phyloP scores from a whole-genome alignment of 352 stramenopile species.

The Pythium folliculosum region DNA sequence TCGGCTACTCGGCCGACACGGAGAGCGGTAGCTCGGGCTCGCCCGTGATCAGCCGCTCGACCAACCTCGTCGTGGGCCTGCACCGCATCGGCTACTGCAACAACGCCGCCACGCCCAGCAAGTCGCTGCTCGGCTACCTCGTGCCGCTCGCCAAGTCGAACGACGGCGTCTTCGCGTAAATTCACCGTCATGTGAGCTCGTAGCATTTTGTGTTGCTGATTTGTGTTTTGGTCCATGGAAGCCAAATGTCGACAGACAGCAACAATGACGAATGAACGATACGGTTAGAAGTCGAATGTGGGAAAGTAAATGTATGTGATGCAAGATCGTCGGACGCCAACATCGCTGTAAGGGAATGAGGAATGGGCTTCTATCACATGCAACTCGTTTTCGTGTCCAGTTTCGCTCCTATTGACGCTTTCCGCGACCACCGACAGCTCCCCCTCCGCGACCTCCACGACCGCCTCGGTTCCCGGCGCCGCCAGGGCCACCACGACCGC shows the following conservation, averaged over 20 bases:
- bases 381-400: not conserved
- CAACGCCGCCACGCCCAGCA: conserved; percentile 38
- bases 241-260: not conserved
- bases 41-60: conserved; percentile 28
- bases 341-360: not conserved
- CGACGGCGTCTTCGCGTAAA: conserved; percentile 27
- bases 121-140: conserved; percentile 27
- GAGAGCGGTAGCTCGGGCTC: conserved; percentile 39
- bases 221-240: conserved; percentile 4
- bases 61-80: conserved; percentile 37
- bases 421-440: conserved; percentile 10
- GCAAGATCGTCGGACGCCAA: not conserved
- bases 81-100: conserved; percentile 47
- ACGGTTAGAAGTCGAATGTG: not conserved
- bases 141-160: conserved; percentile 27
- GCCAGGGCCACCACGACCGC: not conserved
- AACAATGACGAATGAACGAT: not conserved
- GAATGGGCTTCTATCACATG: conserved; percentile 7
- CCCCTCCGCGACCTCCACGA: not conserved
- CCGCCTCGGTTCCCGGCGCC: conserved; percentile 13
- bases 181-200: not conserved
- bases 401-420: conserved; percentile 14
- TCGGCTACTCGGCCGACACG: conserved; percentile 42
- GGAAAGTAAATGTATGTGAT: conserved; percentile 13
- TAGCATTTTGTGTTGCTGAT: not conserved